phyloP scores from a whole-genome alignment of 2,329 filamentous ascomycete species.

The Fusarium anthophilum region DNA sequence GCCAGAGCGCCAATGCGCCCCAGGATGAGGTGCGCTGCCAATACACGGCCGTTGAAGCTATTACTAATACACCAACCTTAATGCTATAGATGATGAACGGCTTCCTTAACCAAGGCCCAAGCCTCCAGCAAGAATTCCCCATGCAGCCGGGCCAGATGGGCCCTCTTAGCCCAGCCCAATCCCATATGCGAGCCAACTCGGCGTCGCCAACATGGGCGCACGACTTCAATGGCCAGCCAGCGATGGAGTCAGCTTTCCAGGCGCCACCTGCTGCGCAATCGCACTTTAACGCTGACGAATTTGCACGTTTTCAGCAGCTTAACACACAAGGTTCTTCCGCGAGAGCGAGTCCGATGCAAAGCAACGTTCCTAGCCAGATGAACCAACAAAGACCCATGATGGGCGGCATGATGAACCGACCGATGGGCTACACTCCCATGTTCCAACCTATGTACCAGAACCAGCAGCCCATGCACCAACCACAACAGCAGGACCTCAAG shows the following conservation, averaged over 20 bases:
- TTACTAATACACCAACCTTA: slow-evolving; percentile 43
- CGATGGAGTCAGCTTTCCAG: slow-evolving; percentile 77
- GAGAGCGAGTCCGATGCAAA: slow-evolving; percentile 68
- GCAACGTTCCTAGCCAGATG: slow-evolving; percentile 57
- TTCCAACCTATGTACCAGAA: slow-evolving; percentile 60
- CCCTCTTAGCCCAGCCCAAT: slow-evolving; percentile 60
- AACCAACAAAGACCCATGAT: slow-evolving; percentile 71
- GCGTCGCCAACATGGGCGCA: slow-evolving; percentile 65
- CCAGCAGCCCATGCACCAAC: slow-evolving; percentile 55
- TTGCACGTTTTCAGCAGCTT: slow-evolving; percentile 84
- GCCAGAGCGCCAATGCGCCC: slow-evolving; percentile 70
- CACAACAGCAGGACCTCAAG: slow-evolving; percentile 65
- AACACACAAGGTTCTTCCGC: slow-evolving; percentile 64
- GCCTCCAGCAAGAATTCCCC: slow-evolving; percentile 63
- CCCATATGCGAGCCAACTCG: slow-evolving; percentile 63
- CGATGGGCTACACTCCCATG: slow-evolving; percentile 65
- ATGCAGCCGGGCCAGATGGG: slow-evolving; percentile 58
- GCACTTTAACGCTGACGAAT: slow-evolving; percentile 84
- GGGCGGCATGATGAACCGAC: slow-evolving; percentile 61
- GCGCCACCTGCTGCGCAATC: slow-evolving; percentile 62
- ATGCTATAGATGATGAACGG: slow-evolving; percentile 83
- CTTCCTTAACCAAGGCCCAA: slow-evolving; percentile 84
- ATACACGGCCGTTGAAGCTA: slow-evolving; percentile 16
- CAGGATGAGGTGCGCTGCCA: slow-evolving; percentile 73
- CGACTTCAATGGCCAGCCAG: slow-evolving; percentile 66